Evolutionary conservation across 768 basidiomycete species (phyloP).

Genomic region (Podaxis sp.): DNA sequence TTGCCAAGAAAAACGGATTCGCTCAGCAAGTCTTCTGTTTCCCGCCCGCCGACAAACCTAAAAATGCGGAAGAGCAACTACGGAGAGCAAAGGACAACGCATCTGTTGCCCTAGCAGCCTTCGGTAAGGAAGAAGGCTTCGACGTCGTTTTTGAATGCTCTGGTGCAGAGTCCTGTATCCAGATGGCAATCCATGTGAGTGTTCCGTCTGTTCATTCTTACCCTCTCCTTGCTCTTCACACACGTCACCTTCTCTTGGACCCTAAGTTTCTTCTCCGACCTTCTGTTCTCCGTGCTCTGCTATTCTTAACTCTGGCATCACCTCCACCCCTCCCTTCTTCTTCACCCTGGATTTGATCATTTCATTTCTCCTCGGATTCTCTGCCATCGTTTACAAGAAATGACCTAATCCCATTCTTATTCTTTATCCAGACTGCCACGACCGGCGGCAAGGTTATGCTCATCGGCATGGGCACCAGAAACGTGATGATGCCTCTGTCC

Average conservation of each 20-base stretch:
- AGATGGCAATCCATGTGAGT: slow-evolving; percentile 86
- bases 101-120: slow-evolving; percentile 45
- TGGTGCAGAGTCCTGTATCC: slow-evolving; percentile 88
- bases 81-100: slow-evolving; percentile 57
- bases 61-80: slow-evolving; percentile 53
- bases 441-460: slow-evolving; percentile 90
- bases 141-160: slow-evolving; percentile 95
- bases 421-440: slow-evolving; percentile 56
- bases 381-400: neutral
- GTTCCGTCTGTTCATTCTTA: slow-evolving; percentile 6
- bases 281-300: neutral
- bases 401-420: slow-evolving; percentile 8
- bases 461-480: slow-evolving; percentile 92
- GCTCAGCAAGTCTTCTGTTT: slow-evolving; percentile 69
- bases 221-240: neutral
- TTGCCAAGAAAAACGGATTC: slow-evolving; percentile 73
- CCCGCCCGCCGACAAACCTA: slow-evolving; percentile 34
- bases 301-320: slow-evolving; percentile 6
- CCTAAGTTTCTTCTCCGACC: neutral
- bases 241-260: slow-evolving; percentile 2
- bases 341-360: slow-evolving; percentile 3
- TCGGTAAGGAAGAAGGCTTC: slow-evolving; percentile 71
- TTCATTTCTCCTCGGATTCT: slow-evolving; percentile 13
- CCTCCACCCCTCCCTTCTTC: neutral
- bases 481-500: slow-evolving; percentile 77